These are phyloP conservation scores for Pseudisothecium myosuroides DNA, from an alignment of 225 moss, liverwort and hornwort genomes.

Conservation along the genomic window DNA sequence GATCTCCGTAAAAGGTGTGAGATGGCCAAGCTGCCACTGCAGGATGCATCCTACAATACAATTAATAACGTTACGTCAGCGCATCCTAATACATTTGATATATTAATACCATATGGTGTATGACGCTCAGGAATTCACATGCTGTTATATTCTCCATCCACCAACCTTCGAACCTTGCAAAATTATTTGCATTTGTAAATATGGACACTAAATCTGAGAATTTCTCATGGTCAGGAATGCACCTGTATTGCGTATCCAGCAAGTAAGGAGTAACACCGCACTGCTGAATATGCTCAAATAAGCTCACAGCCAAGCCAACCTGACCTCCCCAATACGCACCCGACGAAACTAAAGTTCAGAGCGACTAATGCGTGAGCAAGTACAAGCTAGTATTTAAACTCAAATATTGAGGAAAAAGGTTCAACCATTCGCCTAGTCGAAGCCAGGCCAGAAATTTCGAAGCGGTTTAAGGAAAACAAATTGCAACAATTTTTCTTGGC, in stretches of 20 bases:
- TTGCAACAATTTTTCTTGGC: background rate
- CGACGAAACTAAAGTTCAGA: background rate
- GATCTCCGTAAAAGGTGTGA: conserved; percentile 56
- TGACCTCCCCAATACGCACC: conserved; percentile 20
- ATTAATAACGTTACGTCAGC: background rate
- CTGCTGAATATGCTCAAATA: conserved; percentile 87
- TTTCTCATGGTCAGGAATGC: background rate
- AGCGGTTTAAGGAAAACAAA: background rate
- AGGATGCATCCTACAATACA: conserved; percentile 71
- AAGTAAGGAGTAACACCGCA: conserved; percentile 71
- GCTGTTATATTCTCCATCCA: background rate
- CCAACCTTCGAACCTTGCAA: background rate
- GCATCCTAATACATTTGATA: background rate
- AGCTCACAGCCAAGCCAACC: conserved; percentile 61
- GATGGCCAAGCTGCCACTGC: conserved; percentile 83
- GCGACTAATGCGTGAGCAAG: background rate
- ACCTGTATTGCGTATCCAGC: conserved; percentile 93
- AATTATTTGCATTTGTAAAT: background rate
- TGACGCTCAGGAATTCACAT: background rate
- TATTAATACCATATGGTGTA: background rate
- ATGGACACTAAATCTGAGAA: background rate
- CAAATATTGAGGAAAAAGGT: background rate
- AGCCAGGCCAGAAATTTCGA: background rate
- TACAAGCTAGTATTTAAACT: background rate
- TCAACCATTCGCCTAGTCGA: background rate